A percentile compares a stretch with the other conserved stretches of the same genome.
Evolutionary conservation across 2,329 filamentous ascomycete genomes (phyloP).

Genomic region (Paracamarosporium sp.): DNA sequence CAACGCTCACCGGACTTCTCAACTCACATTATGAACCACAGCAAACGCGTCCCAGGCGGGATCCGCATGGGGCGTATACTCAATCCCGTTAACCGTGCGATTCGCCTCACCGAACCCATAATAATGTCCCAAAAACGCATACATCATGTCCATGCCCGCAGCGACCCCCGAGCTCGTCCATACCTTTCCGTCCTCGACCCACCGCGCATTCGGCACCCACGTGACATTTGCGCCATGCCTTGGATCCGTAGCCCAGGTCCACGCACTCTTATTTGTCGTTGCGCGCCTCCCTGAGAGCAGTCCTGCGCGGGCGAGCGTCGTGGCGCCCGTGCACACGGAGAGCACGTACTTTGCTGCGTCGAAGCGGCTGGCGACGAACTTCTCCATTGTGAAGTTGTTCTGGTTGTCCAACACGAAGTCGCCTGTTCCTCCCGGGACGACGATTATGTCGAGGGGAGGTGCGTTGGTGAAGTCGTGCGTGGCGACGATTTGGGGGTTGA

Average conservation of each 20-base stretch:
- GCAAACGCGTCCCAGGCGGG: slow-evolving; percentile 60
- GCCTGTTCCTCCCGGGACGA: slow-evolving; percentile 68
- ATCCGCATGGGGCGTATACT: slow-evolving; percentile 62
- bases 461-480: slow-evolving; percentile 60
- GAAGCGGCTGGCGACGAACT: slow-evolving; percentile 55
- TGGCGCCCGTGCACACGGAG: slow-evolving; percentile 69
- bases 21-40: slow-evolving; percentile 23
- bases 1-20: background rate
- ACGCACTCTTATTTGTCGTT: slow-evolving; percentile 69
- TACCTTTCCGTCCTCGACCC: slow-evolving; percentile 68
- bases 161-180: slow-evolving; percentile 69
- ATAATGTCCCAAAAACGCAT: slow-evolving; percentile 59
- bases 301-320: slow-evolving; percentile 62
- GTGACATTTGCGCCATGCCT: slow-evolving; percentile 56
- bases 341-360: slow-evolving; percentile 57
- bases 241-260: slow-evolving; percentile 47
- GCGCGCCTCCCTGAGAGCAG: slow-evolving; percentile 64
- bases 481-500: slow-evolving; percentile 46
- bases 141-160: slow-evolving; percentile 65
- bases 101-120: slow-evolving; percentile 59
- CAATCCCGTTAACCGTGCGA: slow-evolving; percentile 56
- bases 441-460: slow-evolving; percentile 62
- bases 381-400: slow-evolving; percentile 41
- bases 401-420: slow-evolving; percentile 28
- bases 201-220: slow-evolving; percentile 68